Conservation (phyloP, 2,329 filamentous ascomycete species). For the Fusarium sp. region DNA sequence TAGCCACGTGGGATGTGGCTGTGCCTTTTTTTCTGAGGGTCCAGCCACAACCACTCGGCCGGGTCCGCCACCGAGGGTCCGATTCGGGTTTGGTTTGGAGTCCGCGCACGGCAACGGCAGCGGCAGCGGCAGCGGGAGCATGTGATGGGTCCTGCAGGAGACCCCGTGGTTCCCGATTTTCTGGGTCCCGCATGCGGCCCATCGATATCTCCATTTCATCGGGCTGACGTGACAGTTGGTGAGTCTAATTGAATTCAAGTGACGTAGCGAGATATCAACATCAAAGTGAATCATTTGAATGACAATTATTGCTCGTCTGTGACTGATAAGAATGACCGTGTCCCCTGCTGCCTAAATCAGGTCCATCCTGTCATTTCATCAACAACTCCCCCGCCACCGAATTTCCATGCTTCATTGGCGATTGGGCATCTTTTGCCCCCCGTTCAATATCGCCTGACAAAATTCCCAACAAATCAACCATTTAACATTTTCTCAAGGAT, state of each 20-base stretch:
- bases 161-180: constrained; percentile 29
- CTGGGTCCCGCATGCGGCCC: constrained; percentile 18
- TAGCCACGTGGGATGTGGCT: constrained; percentile 41
- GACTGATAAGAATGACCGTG: neutral
- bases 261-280: neutral
- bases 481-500: neutral
- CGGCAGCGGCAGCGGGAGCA: constrained; percentile 1
- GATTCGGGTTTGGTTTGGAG: constrained; percentile 33
- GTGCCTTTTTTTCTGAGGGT: constrained; percentile 7
- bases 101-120: neutral
- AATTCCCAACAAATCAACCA: neutral
- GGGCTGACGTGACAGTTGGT: neutral
- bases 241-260: neutral
- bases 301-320: neutral
- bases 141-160: constrained; percentile 38
- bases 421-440: constrained; percentile 24
- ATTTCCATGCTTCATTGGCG: neutral
- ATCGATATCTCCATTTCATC: neutral
- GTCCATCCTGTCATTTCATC: constrained; percentile 1
- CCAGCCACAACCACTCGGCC: constrained; percentile 35
- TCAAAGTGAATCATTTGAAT: neutral
- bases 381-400: constrained; percentile 1
- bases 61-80: constrained; percentile 39
- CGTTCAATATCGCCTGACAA: neutral
- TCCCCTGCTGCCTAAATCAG: constrained; percentile 4